A percentile compares a stretch with the other conserved stretches of the same genome.
phyloP scores from a whole-genome alignment of 768 basidiomycete species.

The Mycena maculata region DNA sequence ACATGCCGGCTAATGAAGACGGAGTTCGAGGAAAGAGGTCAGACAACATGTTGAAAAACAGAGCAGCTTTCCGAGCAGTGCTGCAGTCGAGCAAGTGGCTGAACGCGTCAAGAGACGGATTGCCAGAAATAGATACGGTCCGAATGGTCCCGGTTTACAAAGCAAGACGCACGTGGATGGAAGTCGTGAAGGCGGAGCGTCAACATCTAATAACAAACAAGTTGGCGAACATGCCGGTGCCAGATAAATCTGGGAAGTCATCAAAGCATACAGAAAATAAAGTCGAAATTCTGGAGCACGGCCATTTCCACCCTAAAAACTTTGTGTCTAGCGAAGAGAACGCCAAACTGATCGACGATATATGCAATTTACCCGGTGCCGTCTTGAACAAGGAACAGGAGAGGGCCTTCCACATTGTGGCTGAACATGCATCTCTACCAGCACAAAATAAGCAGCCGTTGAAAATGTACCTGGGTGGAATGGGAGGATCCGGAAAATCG shows the following conservation, averaged over 20 bases:
- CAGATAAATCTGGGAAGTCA: too few species aligned
- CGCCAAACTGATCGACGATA: background rate
- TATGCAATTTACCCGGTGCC: background rate
- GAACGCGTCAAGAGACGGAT: background rate
- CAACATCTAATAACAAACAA: background rate
- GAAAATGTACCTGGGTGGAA: slow-evolving; percentile 33
- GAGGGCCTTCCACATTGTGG: slow-evolving; percentile 41
- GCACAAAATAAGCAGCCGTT: background rate
- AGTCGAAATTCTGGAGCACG: slow-evolving; percentile 24
- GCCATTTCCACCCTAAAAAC: slow-evolving; percentile 8
- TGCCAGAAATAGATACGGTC: background rate
- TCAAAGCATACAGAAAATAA: background rate
- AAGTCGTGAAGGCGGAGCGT: background rate
- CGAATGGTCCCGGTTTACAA: background rate
- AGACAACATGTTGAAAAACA: background rate
- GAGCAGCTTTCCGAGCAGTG: background rate
- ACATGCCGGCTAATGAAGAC: background rate
- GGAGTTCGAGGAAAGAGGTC: background rate
- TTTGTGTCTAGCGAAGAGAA: slow-evolving; percentile 2
- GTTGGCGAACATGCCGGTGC: background rate
- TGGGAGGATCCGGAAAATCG: slow-evolving; percentile 49
- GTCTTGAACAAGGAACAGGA: slow-evolving; percentile 4
- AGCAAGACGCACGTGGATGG: background rate
- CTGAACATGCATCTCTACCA: slow-evolving; percentile 38
- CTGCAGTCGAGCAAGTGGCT: slow-evolving; percentile 1